Evolutionary conservation across 768 basidiomycete genomes (phyloP).

Genomic region (Hemileccinum rubropunctum): DNA sequence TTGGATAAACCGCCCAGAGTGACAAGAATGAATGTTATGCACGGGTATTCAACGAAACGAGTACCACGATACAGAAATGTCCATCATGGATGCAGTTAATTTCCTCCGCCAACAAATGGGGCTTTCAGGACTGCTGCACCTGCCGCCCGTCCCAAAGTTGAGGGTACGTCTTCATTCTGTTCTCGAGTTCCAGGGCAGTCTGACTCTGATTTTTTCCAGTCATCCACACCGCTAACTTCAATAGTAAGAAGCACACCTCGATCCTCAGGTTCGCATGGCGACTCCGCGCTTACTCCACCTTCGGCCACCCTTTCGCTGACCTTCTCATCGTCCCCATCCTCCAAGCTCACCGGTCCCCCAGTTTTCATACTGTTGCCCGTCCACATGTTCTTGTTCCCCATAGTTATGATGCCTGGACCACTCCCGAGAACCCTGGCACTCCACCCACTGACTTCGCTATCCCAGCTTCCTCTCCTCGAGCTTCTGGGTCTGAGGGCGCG

Average conservation of each 20-base stretch:
- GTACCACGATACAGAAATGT: neutral
- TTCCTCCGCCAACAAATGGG: neutral
- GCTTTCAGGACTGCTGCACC: conserved; percentile 19
- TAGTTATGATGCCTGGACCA: conserved; percentile 41
- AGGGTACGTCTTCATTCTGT: conserved; percentile 15
- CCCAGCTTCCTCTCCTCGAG: conserved; percentile 88
- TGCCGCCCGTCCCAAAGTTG: conserved; percentile 28
- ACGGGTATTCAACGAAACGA: neutral
- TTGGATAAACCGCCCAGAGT: conserved; percentile 8
- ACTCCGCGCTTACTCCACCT: conserved; percentile 10
- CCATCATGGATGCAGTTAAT: conserved; percentile 4
- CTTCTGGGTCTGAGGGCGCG: conserved; percentile 86
- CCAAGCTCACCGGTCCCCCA: conserved; percentile 50
- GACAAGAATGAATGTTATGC: conserved; percentile 6
- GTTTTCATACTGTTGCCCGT: conserved; percentile 60
- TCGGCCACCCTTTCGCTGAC: conserved; percentile 16
- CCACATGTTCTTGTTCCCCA: conserved; percentile 58
- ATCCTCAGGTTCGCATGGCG: conserved; percentile 3
- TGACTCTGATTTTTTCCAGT: conserved; percentile 3
- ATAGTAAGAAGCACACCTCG: conserved; percentile 5
- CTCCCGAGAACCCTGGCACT: conserved; percentile 62
- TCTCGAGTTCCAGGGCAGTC: conserved; percentile 4
- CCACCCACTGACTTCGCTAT: conserved; percentile 86
- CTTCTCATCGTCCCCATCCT: conserved; percentile 38
- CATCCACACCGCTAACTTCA: conserved; percentile 5